phyloP scores from a whole-genome alignment of 805 yeast species.

The Barnettozyma pratensis region DNA sequence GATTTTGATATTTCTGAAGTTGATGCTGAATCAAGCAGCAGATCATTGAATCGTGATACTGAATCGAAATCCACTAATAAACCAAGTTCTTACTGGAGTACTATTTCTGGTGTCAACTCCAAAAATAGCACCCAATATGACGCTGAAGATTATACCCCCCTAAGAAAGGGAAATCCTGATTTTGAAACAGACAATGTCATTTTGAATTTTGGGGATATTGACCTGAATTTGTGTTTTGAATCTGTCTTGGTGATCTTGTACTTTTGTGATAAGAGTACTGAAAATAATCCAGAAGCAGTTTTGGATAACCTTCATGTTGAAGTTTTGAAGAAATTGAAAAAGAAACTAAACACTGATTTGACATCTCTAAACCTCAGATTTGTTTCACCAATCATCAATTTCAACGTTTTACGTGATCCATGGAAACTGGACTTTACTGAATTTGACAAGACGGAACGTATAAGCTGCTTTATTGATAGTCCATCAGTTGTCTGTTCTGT shows the following conservation, averaged over 20 bases:
- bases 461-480: slow-evolving; percentile 7
- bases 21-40: neutral
- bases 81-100: slow-evolving; percentile 6
- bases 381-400: slow-evolving; percentile 39
- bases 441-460: slow-evolving; percentile 14
- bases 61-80: neutral
- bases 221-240: slow-evolving; percentile 41
- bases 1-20: neutral
- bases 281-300: slow-evolving; percentile 30
- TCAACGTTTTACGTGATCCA: slow-evolving; percentile 16
- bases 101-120: slow-evolving; percentile 16
- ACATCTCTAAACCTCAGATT: slow-evolving; percentile 41
- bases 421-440: slow-evolving; percentile 6
- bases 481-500: slow-evolving; percentile 23
- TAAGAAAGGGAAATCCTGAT: slow-evolving; percentile 29
- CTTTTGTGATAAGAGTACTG: slow-evolving; percentile 33
- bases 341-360: slow-evolving; percentile 28
- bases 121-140: slow-evolving; percentile 13
- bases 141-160: slow-evolving; percentile 18
- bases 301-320: slow-evolving; percentile 65
- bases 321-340: slow-evolving; percentile 42
- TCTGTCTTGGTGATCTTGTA: slow-evolving; percentile 35
- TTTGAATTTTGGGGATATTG: slow-evolving; percentile 47
- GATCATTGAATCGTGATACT: neutral
- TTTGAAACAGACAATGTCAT: slow-evolving; percentile 52